Evolutionary conservation across 192 early-diverging fungal genomes (phyloP).

Genomic region (Phycomyces blakesleeanus): DNA sequence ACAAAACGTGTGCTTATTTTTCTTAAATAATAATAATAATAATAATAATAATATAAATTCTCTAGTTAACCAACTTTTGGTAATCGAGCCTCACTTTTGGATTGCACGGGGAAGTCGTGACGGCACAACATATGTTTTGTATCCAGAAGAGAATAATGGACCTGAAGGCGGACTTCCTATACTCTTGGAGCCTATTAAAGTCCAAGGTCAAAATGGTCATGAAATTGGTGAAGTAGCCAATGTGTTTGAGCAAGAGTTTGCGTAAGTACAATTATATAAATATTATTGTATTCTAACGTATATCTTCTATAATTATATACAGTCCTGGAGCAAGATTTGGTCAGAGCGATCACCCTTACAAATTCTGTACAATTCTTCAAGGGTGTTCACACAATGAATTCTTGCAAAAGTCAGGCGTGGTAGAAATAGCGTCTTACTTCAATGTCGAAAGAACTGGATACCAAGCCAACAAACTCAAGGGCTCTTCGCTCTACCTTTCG

Average conservation of each 20-base stretch:
- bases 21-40: neutral
- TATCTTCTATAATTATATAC: neutral
- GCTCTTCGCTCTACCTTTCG: constrained; percentile 38
- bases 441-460: neutral
- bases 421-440: constrained; percentile 13
- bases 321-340: neutral
- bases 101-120: constrained; percentile 42
- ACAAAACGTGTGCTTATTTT: neutral
- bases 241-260: constrained; percentile 12
- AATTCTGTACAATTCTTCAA: constrained; percentile 8
- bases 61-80: constrained; percentile 35
- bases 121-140: constrained; percentile 35
- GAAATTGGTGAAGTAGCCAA: neutral
- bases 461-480: constrained; percentile 36
- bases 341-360: neutral
- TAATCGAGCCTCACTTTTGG: constrained; percentile 45
- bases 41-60: neutral
- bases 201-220: constrained; percentile 20
- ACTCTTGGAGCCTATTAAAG: constrained; percentile 23
- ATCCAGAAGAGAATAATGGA: constrained; percentile 15
- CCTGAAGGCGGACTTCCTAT: neutral
- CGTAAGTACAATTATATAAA: neutral
- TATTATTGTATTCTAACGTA: no score
- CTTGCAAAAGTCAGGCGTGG: neutral
- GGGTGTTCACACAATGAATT: constrained; percentile 14